Evolutionary conservation across 202 grass and related monocot genomes (phyloP).

Genomic region (Schoenoplectus triqueter): DNA sequence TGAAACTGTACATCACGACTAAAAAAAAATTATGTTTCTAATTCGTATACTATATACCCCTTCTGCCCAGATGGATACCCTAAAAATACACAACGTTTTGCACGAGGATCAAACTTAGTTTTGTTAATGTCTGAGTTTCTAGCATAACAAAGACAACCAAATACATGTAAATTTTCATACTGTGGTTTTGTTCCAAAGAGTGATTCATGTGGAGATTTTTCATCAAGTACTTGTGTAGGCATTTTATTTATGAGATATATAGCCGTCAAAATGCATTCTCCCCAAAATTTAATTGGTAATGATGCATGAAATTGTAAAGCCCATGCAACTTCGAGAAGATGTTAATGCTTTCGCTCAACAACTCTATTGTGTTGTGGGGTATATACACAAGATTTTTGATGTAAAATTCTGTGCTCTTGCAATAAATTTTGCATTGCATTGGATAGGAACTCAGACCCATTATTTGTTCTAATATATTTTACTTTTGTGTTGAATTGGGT

Average conservation of each 20-base stretch:
- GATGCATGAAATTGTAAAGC: background rate
- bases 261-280: constrained; percentile 2
- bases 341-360: background rate
- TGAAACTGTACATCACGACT: constrained; percentile 11
- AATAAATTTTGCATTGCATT: too few relatives aligned
- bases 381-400: too few relatives aligned
- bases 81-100: background rate
- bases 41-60: constrained; percentile 1
- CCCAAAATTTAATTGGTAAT: constrained; percentile 20
- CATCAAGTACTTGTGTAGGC: background rate
- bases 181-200: background rate
- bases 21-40: constrained; percentile 22
- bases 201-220: constrained; percentile 26
- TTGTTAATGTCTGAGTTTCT: background rate
- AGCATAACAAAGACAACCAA: constrained; percentile 1
- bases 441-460: too few relatives aligned
- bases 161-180: background rate
- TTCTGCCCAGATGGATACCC: constrained; percentile 26
- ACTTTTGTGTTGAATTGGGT: too few relatives aligned
- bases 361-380: too few relatives aligned
- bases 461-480: too few relatives aligned
- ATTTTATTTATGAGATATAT: constrained; percentile 25
- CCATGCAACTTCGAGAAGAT: background rate
- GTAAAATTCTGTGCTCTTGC: too few relatives aligned
- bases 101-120: constrained; percentile 11